Conservation (phyloP, 2,329 filamentous ascomycete genomes). For the Aspergillus ochraceus region DNA sequence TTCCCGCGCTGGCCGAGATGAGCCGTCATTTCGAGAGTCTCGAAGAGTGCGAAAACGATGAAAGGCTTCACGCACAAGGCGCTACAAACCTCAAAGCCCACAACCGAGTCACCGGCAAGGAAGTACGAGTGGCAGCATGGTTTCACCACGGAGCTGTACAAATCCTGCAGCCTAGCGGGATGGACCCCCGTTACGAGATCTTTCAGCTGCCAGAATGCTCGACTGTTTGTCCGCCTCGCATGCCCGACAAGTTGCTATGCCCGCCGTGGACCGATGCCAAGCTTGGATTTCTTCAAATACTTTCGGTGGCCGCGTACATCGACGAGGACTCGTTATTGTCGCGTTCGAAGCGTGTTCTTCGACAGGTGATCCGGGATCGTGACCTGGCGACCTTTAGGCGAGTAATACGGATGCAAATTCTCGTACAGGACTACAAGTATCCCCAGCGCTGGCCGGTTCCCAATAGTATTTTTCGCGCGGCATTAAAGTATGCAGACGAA, state of each 20-base stretch:
- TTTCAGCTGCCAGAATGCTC: conserved; percentile 37
- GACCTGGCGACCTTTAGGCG: conserved; percentile 33
- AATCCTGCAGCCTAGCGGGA: conserved; percentile 27
- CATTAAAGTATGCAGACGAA: conserved; percentile 28
- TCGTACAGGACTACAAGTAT: conserved; percentile 32
- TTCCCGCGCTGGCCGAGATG: conserved; percentile 23
- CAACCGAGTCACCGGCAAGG: conserved; percentile 8
- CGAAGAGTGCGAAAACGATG: conserved; percentile 21
- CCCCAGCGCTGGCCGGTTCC: conserved; percentile 34
- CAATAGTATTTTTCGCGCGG: conserved; percentile 31
- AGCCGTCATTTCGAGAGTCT: conserved; percentile 24
- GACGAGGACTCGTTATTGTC: conserved; percentile 32
- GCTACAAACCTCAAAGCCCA: conserved; percentile 31
- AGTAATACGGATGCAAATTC: conserved; percentile 32
- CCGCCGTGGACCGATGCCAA: conserved; percentile 41
- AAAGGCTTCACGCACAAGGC: conserved; percentile 30
- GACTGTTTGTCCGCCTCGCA: conserved; percentile 26
- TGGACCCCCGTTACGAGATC: conserved; percentile 32
- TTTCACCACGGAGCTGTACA: conserved; percentile 39
- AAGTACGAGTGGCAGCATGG: conserved; percentile 38
- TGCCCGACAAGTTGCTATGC: conserved; percentile 41
- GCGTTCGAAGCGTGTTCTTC: conserved; percentile 33
- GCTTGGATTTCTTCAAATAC: conserved; percentile 39
- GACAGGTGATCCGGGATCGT: conserved; percentile 36
- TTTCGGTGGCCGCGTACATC: conserved; percentile 39